Base-by-base conservation (phyloP, 1,139 yeast species). In the Yamadazyma buinensis region DNA sequence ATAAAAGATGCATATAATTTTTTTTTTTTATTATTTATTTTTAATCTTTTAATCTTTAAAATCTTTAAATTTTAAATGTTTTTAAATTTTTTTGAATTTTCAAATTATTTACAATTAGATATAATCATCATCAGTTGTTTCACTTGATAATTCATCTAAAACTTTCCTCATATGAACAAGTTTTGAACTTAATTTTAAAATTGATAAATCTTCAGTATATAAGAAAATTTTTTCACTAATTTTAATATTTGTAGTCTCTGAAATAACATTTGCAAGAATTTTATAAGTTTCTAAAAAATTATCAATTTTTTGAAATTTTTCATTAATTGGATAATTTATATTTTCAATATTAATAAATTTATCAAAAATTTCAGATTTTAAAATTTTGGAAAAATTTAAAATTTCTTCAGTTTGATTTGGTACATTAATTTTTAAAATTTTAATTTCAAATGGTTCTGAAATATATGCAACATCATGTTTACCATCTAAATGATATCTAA, bases 401-500 rank as follows among this genome's bases (percentile, higher is more conserved):
- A 42, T 46, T 24, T 39, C 44, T 13, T 48, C 50, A 13, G 48
- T 46, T 12, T 41, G 38, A 17, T 41, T 39, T 14, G 76, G 71
- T 15, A 73, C 66, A 4, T 56, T 51, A n/a, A 77, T 46, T 15
- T 54, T 47, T 10, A 73, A 68, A 26, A 68, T 54, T 30, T 61
- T 67, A 29, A 85, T 67, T 54, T 80, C 84, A 58, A 85, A 82
- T n/a, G 92, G 88, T 40, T 69, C 72, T 0, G 92, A 78, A 31
- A 80, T 70, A 39, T 73, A 71, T 24, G 81, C 66, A 20, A 85
- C 95, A 41, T 78, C 83, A 54, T 86, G 95, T 40, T 80, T 75
- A 19, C 78, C 80, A 34, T 72, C 75, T 34, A 75, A 67, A 52
- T 86, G 95, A 49, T 83, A 84, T 55, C 95, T 70, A 49, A 85